Percentiles rank a stretch among this genome's conserved stretches.
Conservation (phyloP, 148 eudicot species). For the Polygonum maritimum region DNA sequence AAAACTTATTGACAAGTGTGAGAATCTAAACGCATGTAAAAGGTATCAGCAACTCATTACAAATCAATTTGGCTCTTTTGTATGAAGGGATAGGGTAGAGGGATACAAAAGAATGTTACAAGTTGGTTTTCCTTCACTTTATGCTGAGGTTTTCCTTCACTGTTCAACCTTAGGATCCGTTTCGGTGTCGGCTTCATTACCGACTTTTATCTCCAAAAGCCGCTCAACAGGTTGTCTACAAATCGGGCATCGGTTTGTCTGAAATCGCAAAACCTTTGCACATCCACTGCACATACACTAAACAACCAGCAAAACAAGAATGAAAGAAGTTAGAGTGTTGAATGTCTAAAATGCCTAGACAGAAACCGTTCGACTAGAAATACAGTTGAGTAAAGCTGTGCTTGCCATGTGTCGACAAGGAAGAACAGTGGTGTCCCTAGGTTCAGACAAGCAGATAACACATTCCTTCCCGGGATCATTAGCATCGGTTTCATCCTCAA, state of each 20-base stretch:
- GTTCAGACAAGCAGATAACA: constrained; percentile 95
- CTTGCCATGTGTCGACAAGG: constrained; percentile 98
- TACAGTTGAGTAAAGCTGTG: background rate
- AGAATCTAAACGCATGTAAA: background rate
- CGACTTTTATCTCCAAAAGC: constrained; percentile 91
- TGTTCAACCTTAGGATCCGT: background rate
- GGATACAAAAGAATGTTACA: background rate
- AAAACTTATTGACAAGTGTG: background rate
- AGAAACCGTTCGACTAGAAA: background rate
- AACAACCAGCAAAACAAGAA: constrained; percentile 12
- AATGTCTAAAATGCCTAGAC: background rate
- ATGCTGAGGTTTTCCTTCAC: background rate
- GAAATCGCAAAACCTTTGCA: constrained; percentile 87
- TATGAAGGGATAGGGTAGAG: background rate
- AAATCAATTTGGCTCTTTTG: background rate
- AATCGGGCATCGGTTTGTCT: constrained; percentile 94
- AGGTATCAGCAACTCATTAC: background rate
- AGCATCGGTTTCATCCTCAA: constrained; percentile 58
- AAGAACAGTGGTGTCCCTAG: constrained; percentile 89
- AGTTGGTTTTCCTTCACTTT: background rate
- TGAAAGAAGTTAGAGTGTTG: background rate
- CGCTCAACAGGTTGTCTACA: constrained; percentile 96
- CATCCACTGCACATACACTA: constrained; percentile 99
- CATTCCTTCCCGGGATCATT: constrained; percentile 95
- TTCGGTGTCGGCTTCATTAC: constrained; percentile 20